Conservation (phyloP, 345 rosid species). For the Salix brachista region DNA sequence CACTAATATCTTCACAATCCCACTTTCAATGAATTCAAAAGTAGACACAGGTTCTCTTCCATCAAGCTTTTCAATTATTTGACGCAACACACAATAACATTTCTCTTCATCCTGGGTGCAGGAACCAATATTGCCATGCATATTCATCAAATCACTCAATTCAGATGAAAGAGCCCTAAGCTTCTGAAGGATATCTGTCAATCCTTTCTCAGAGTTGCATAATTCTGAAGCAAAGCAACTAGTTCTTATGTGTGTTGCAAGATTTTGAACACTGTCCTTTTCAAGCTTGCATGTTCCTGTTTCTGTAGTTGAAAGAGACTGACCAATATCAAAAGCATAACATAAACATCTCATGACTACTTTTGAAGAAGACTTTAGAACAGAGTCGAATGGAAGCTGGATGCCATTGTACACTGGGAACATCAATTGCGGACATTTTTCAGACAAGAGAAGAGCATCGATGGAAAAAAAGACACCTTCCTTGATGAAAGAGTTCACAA, state of each 20-base stretch:
- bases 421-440: slow-evolving; percentile 42
- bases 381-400: slow-evolving; percentile 43
- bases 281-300: slow-evolving; percentile 56
- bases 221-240: slow-evolving; percentile 58
- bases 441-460: slow-evolving; percentile 54
- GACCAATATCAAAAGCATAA: slow-evolving; percentile 50
- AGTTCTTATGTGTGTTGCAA: slow-evolving; percentile 60
- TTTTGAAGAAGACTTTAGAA: slow-evolving; percentile 44
- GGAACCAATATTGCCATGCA: slow-evolving; percentile 24
- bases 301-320: slow-evolving; percentile 38
- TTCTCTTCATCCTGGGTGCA: slow-evolving; percentile 46
- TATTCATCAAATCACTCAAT: slow-evolving; percentile 47
- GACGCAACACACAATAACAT: slow-evolving; percentile 44
- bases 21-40: slow-evolving; percentile 90
- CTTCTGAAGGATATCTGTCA: slow-evolving; percentile 75
- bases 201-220: slow-evolving; percentile 55
- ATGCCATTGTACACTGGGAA: slow-evolving; percentile 40
- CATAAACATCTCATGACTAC: slow-evolving; percentile 73
- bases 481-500: slow-evolving; percentile 64
- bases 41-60: slow-evolving; percentile 84
- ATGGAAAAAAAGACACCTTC: slow-evolving; percentile 85
- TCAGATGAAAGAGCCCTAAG: slow-evolving; percentile 59
- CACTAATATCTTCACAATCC: slow-evolving; percentile 67
- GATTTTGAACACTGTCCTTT: slow-evolving; percentile 54
- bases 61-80: slow-evolving; percentile 55